These are phyloP conservation scores for Astrothelium macrocarpum DNA, from an alignment of 495 filamentous ascomycete genomes.

Conservation along the genomic window DNA sequence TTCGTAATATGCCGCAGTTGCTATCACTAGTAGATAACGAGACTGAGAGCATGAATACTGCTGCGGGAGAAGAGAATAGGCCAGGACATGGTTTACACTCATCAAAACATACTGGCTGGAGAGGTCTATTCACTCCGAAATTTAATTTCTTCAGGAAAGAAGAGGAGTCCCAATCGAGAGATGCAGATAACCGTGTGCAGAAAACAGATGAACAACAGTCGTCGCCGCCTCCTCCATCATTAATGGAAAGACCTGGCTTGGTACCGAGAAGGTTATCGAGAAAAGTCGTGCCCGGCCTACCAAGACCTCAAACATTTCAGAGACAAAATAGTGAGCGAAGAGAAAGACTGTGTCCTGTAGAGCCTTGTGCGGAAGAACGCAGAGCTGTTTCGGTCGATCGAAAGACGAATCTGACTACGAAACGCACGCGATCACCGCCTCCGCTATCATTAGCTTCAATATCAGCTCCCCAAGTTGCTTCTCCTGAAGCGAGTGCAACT, in stretches of 20 bases:
- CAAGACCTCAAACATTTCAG: slow-evolving; percentile 65
- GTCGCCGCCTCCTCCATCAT: slow-evolving; percentile 2
- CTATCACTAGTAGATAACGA: slow-evolving; percentile 21
- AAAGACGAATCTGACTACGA: slow-evolving; percentile 28
- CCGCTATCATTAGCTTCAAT: slow-evolving; percentile 25
- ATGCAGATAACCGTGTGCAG: not conserved
- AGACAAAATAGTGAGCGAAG: slow-evolving; percentile 71
- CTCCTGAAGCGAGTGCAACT: slow-evolving; percentile 4
- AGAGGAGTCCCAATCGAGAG: slow-evolving; percentile 10
- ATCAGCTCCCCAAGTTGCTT: slow-evolving; percentile 25
- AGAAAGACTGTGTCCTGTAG: slow-evolving; percentile 56
- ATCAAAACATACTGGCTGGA: slow-evolving; percentile 22
- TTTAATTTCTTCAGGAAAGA: slow-evolving; percentile 28
- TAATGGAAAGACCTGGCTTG: slow-evolving; percentile 16
- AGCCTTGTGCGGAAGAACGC: slow-evolving; percentile 49
- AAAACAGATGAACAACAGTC: slow-evolving; percentile 3
- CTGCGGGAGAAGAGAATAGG: slow-evolving; percentile 11
- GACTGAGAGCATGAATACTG: slow-evolving; percentile 12
- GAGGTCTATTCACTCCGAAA: slow-evolving; percentile 24
- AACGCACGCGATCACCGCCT: slow-evolving; percentile 31
- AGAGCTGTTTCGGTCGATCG: slow-evolving; percentile 67
- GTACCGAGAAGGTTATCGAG: slow-evolving; percentile 46
- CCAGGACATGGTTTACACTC: slow-evolving; percentile 4
- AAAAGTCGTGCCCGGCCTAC: slow-evolving; percentile 67
- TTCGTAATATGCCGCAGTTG: slow-evolving; percentile 17